These are phyloP conservation scores for Litsea cubeba DNA, from an alignment of 164 flowering plant species.

Conservation along the genomic window DNA sequence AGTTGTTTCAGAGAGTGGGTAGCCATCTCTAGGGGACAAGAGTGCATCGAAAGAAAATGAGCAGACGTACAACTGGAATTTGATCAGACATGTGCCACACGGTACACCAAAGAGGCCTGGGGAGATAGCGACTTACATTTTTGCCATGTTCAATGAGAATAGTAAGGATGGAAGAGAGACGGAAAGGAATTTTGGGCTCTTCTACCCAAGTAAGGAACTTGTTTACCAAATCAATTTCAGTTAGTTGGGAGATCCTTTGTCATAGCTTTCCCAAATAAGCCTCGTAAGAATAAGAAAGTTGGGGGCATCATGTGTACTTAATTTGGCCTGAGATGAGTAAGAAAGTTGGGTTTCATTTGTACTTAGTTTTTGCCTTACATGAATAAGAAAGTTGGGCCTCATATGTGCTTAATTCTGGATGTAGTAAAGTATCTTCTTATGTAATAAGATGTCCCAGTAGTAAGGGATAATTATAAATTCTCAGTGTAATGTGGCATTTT, in stretches of 20 bases:
- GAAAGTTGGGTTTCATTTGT: too few relatives aligned
- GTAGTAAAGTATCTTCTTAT: too few relatives aligned
- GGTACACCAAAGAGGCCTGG: slow-evolving; percentile 25
- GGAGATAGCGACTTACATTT: slow-evolving; percentile 21
- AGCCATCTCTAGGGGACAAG: slow-evolving; percentile 18
- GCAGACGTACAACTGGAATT: slow-evolving; percentile 12
- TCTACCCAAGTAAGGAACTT: slow-evolving; percentile 14
- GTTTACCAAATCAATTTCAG: slow-evolving; percentile 15
- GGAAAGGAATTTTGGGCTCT: slow-evolving; percentile 13
- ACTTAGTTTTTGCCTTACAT: too few relatives aligned
- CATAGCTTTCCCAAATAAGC: too few relatives aligned
- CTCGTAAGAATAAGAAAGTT: too few relatives aligned
- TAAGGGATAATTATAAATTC: too few relatives aligned
- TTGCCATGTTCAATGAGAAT: slow-evolving; percentile 29
- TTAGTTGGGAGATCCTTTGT: not conserved
- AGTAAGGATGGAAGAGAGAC: slow-evolving; percentile 6
- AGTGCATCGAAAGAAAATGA: slow-evolving; percentile 13
- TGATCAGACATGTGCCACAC: slow-evolving; percentile 15
- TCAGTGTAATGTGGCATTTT: too few relatives aligned
- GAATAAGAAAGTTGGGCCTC: too few relatives aligned
- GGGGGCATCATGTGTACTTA: too few relatives aligned
- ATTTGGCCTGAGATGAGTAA: too few relatives aligned
- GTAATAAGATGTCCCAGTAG: too few relatives aligned
- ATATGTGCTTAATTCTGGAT: too few relatives aligned
- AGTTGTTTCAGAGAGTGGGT: slow-evolving; percentile 21